phyloP scores from a whole-genome alignment of 495 filamentous ascomycete genomes.

The Neurospora africana region DNA sequence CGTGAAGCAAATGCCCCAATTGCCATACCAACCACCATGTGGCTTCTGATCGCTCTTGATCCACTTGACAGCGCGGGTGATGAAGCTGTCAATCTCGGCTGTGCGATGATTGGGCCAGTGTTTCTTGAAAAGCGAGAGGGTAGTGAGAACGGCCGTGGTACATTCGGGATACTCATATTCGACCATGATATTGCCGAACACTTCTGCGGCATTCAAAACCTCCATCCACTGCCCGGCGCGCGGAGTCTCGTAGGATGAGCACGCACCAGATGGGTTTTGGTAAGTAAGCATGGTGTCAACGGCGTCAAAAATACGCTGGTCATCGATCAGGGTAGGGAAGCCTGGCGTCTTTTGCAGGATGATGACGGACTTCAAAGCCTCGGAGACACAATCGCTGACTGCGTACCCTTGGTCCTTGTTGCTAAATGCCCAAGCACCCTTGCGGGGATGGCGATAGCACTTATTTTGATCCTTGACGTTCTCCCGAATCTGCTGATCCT shows the following conservation, averaged over 20 bases:
- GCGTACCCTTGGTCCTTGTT: constrained; percentile 88
- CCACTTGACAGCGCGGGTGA: constrained; percentile 59
- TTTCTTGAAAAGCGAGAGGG: constrained; percentile 68
- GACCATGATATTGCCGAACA: constrained; percentile 95
- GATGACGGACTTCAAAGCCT: constrained; percentile 79
- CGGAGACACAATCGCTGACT: constrained; percentile 87
- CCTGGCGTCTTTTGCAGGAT: constrained; percentile 69
- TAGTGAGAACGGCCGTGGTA: constrained; percentile 91
- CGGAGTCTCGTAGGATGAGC: constrained; percentile 78
- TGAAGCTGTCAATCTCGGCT: constrained; percentile 62
- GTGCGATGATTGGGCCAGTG: constrained; percentile 71
- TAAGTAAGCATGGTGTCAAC: constrained; percentile 86
- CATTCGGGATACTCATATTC: constrained; percentile 98
- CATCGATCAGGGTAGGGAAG: constrained; percentile 64
- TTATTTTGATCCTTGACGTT: constrained; percentile 66
- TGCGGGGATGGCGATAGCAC: constrained; percentile 85
- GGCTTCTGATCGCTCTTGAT: constrained; percentile 69
- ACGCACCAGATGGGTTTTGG: constrained; percentile 82
- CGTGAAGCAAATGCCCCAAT: constrained; percentile 96
- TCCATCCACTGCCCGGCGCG: constrained; percentile 71
- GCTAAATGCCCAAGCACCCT: constrained; percentile 93
- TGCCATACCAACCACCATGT: constrained; percentile 92
- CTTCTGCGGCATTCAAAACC: constrained; percentile 85
- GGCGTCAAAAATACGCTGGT: constrained; percentile 69
- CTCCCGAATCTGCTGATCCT: constrained; percentile 82